Evolutionary conservation across 768 basidiomycete species (phyloP), one percentile per base, ranked within the genome.

Genomic region (Collybia mongolica): DNA sequence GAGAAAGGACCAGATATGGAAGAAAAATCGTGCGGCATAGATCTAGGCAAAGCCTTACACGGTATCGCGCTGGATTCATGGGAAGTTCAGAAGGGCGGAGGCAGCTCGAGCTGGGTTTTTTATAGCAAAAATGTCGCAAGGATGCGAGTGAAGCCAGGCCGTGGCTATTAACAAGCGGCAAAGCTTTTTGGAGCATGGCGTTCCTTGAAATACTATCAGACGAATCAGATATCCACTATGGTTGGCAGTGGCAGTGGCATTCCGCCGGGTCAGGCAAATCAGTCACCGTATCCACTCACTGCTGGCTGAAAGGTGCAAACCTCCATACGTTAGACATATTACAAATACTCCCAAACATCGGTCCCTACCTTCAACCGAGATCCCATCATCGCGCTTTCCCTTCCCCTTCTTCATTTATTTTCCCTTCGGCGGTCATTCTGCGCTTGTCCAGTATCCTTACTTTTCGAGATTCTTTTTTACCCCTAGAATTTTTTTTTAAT

Each of bases 31-130:
- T 65, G 12, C 63, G 68, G 35, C 64, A 58, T 28, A 84, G 57
- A 59, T 84, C 83, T 37, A 61, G 59, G 48, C 77, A 59, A 47
- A 84, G 68, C 32, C 83, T 72, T 11, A 69, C 58, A 38, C 83
- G 81, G 61, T 82, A 83, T 49, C 61, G 58, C 17, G 65, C 61
- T 41, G 74, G 74, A 50, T 74, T 62, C 73, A 75, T 74, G 58
- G 37, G 48, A 48, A 37, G 29, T 38, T 28, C 19, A 15, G 38
- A 26, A 49, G 50, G 29, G 18, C 17, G 45, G 24, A 18, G 23
- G n/a, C 24, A 32, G 23, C 26, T 45, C 19, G 41, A 40, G 44
- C 15, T 19, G 20, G 28, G 43, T 39, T 32, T 45, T 41, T 55
- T 52, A 52, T 55, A 49, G 19, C 3, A 26, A 54, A 46, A 32